Evolutionary conservation across 1,284 basidiomycete genomes (phyloP), one percentile per base, ranked within the genome.

Genomic region (Marasmius oreades): DNA sequence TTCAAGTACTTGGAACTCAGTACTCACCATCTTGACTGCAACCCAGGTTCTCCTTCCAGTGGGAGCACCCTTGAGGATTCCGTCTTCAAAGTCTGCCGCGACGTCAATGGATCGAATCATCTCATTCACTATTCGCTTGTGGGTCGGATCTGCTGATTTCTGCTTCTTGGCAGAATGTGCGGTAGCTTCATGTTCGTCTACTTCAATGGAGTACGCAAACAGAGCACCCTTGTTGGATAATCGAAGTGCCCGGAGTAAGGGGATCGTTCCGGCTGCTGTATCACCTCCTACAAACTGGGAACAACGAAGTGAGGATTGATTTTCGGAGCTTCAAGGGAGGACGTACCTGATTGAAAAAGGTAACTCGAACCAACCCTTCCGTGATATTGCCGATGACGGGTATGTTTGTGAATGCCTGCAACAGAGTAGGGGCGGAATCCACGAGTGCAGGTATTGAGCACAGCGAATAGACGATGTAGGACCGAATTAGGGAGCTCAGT

Each of bases 221-320:
- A 96, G 74, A n/a, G 82, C 77, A 5, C 92, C 94, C 59, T 88
- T 88, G 63, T 89, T 87, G 61, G 81, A 79, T 10, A 70, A 67
- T 23, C 91, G 81, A 33, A 96, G 75, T 16, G 71, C 67, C 42
- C 78, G 75, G 47, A 96, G 80, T 2, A 90, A 67, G 1, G 88
- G 84, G 7, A 92, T 63, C 12, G 86, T 84, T 42, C 81, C 86
- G 33, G 82, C 78, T 0, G 88, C 88, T 0, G 88, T 88, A 59
- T 96, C 93, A 3, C 90, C 93, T 1, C 93, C 92, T 5, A 95
- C 93, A 64, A 97, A 97, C 84, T 93, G 67, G 2, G 33, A 50
- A 34, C 44, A 44, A 24, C 22, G 36, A 18, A 5, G 23, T 28
- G 12, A 24, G n/a, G 16, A 52, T 47, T 14, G 26, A 45, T 6